A percentile compares a stretch with the other conserved stretches of the same genome.
These are phyloP conservation scores for Isabelozyma heimii DNA, from an alignment of 805 yeast species.

Conservation along the genomic window DNA sequence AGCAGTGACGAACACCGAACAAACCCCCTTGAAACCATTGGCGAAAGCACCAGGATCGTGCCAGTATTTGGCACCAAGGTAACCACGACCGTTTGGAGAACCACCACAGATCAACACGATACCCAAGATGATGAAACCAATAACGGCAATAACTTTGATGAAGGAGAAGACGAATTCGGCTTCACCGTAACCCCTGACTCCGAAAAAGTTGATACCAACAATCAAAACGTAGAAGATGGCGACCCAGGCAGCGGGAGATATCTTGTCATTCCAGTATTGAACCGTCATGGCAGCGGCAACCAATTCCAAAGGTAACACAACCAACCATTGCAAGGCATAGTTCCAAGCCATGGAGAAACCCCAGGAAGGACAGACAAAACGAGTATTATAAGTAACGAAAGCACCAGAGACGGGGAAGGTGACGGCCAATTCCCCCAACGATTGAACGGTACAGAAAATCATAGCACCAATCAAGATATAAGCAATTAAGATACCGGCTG, in stretches of 20 bases:
- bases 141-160: conserved; percentile 60
- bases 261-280: conserved; percentile 49
- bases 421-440: conserved; percentile 60
- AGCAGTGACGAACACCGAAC: conserved; percentile 38
- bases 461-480: conserved; percentile 55
- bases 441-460: conserved; percentile 59
- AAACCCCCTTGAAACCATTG: conserved; percentile 43
- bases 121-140: conserved; percentile 57
- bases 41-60: conserved; percentile 55
- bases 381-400: conserved; percentile 56
- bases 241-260: conserved; percentile 64
- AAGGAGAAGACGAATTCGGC: conserved; percentile 64
- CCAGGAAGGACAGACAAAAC: conserved; percentile 58
- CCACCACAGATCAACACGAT: conserved; percentile 42
- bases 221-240: conserved; percentile 51
- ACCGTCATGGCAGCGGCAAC: conserved; percentile 60
- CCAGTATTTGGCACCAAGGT: conserved; percentile 52
- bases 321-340: conserved; percentile 54
- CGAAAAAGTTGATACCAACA: conserved; percentile 44
- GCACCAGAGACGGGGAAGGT: conserved; percentile 70
- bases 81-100: conserved; percentile 44
- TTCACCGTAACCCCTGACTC: conserved; percentile 60
- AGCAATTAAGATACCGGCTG: conserved; percentile 65
- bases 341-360: conserved; percentile 59
- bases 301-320: conserved; percentile 56